These are phyloP conservation scores for Colletotrichum orchidophilum DNA, from an alignment of 2,329 filamentous ascomycete species.

Conservation along the genomic window DNA sequence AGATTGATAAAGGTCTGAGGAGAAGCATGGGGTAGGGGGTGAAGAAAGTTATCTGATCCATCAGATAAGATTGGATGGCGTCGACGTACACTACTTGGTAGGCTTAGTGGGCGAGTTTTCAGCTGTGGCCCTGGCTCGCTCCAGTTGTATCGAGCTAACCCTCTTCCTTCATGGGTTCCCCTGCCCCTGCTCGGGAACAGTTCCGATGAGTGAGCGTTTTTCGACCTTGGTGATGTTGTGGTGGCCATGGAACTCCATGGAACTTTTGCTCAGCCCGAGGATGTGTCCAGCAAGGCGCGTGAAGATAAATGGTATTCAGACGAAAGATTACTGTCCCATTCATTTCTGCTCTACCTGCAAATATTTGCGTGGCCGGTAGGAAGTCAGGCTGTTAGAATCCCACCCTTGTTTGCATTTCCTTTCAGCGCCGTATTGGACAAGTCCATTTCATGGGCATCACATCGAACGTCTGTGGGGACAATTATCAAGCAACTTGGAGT, in stretches of 20 bases:
- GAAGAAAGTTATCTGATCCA: slow-evolving; percentile 25
- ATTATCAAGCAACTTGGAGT: neutral
- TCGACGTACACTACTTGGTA: neutral
- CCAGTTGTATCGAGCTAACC: neutral
- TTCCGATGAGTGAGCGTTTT: slow-evolving; percentile 2
- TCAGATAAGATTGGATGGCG: slow-evolving; percentile 30
- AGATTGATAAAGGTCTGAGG: slow-evolving; percentile 25
- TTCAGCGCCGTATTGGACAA: neutral
- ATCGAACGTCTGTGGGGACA: too few species aligned
- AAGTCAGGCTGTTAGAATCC: too few species aligned
- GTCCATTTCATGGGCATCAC: too few species aligned
- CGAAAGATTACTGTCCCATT: neutral
- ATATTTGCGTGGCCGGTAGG: too few species aligned
- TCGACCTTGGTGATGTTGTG: neutral
- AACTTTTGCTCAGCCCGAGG: neutral
- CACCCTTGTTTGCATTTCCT: too few species aligned
- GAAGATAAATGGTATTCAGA: neutral
- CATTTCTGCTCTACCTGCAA: too few species aligned
- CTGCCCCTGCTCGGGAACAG: neutral
- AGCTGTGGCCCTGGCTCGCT: neutral
- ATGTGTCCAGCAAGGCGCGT: neutral
- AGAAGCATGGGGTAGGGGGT: neutral
- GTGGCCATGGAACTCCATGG: neutral
- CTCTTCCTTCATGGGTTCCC: neutral
- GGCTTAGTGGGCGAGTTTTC: slow-evolving; percentile 7